Evolutionary conservation across 2,329 filamentous ascomycete species (phyloP).

Genomic region (Colletotrichum acutatum): DNA sequence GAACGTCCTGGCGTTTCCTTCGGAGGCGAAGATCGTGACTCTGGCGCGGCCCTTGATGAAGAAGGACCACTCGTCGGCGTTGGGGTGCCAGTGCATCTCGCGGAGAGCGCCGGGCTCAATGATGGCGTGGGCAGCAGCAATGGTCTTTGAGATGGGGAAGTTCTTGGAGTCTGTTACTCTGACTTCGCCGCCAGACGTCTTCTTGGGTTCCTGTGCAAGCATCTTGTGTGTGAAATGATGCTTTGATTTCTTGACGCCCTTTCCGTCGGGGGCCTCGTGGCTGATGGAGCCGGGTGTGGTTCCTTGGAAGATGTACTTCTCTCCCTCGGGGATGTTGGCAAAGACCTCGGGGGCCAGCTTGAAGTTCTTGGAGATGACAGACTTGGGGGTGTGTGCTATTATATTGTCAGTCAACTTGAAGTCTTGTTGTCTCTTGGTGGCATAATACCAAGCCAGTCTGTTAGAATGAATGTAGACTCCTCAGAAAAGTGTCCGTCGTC

Average conservation of each 20-base stretch:
- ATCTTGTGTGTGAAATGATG: constrained; percentile 78
- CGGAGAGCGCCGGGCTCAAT: constrained; percentile 78
- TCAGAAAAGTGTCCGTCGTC: constrained; percentile 64
- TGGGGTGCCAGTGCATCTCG: constrained; percentile 87
- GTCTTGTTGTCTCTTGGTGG: no score
- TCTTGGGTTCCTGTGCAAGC: constrained; percentile 74
- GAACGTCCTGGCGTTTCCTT: constrained; percentile 77
- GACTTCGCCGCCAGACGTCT: constrained; percentile 75
- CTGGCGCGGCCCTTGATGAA: constrained; percentile 79
- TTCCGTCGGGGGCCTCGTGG: constrained; percentile 70
- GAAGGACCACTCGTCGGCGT: constrained; percentile 84
- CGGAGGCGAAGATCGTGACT: constrained; percentile 78
- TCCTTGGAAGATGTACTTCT: constrained; percentile 84
- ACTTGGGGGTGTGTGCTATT: constrained; percentile 74
- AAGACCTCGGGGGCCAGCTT: constrained; percentile 78
- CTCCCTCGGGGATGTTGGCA: constrained; percentile 69
- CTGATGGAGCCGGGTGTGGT: constrained; percentile 71
- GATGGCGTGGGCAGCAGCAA: constrained; percentile 77
- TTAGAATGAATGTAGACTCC: constrained; percentile 77
- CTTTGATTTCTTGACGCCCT: constrained; percentile 73
- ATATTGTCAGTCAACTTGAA: constrained; percentile 16
- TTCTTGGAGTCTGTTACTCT: constrained; percentile 80
- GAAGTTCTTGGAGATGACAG: constrained; percentile 80
- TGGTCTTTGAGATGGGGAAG: constrained; percentile 78
- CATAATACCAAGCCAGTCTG: constrained; percentile 74